Evolutionary conservation across 305 asterid species (phyloP), one percentile per base, ranked within the genome.

Genomic region (Fraxinus sp.): DNA sequence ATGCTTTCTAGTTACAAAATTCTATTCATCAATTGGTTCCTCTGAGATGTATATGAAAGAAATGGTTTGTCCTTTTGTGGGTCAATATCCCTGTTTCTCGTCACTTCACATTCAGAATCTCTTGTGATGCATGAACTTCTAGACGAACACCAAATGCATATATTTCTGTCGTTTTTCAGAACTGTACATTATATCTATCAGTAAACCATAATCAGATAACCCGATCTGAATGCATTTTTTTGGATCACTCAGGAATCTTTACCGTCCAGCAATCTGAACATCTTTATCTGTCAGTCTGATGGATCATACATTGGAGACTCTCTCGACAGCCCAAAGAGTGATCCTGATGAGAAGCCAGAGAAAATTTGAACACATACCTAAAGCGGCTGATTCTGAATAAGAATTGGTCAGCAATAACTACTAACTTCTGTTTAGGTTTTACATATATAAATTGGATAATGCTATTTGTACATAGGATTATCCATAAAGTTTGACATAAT

Each of bases 261-360:
- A 74, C 92, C 93, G 7, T 87, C 90, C 33, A 88, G 89, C 90
- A 66, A 89, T 76, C 80, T 89, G 87, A 89, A 89, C 76, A 85
- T 89, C 49, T 88, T 90, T 24, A 83, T 89, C 59, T 87, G 92
- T 28, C 88, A 80, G 76, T 88, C 91, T 59, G 92, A 89, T 85
- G 91, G 92, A 64, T 88, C 90, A 32, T 89, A 88, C 79, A 62
- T 80, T 5, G 91, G 91, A 74, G 92, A 89, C 80, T 85, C 91
- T 79, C 84, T 89, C 77, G 90, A 88, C 46, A 88, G 91, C 83
- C 89, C 91, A 35, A 83, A 77, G 46, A 83, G 87, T 7, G 82
- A 78, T 74, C 76, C 80, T 14, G 88, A 89, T 20, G 89, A 80
- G 77, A 83, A 36, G 59, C 84, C 62, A 24, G 88, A 86, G 79